Evolutionary conservation across 2,329 filamentous ascomycete species (phyloP).

Genomic region (Fusarium nodosum): DNA sequence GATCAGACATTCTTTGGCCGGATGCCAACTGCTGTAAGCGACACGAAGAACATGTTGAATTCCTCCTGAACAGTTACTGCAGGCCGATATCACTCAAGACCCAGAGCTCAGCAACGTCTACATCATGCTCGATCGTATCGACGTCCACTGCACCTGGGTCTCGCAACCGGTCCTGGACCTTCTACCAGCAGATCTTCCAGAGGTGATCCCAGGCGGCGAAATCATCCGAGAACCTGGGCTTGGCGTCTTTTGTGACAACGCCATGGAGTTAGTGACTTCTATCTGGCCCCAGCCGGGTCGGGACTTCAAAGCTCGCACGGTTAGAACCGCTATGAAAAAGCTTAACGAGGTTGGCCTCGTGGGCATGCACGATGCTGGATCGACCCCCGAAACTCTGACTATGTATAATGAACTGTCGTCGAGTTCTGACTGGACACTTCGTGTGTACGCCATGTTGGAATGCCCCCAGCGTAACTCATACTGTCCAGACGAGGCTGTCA

Average conservation of each 20-base stretch:
- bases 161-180: constrained; percentile 73
- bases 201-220: constrained; percentile 73
- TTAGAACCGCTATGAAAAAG: constrained; percentile 71
- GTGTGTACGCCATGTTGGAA: constrained; percentile 78
- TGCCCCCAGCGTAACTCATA: constrained; percentile 74
- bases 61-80: constrained; percentile 1
- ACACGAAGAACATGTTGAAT: neutral
- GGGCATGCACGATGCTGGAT: constrained; percentile 77
- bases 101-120: constrained; percentile 67
- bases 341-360: constrained; percentile 76
- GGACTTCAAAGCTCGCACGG: constrained; percentile 66
- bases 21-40: constrained; percentile 74
- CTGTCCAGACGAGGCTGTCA: constrained; percentile 66
- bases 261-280: constrained; percentile 72
- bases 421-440: constrained; percentile 67
- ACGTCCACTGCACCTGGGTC: constrained; percentile 79
- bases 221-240: constrained; percentile 71
- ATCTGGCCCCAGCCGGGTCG: constrained; percentile 69
- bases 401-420: constrained; percentile 67
- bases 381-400: constrained; percentile 65
- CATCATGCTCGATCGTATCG: constrained; percentile 78
- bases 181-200: constrained; percentile 65
- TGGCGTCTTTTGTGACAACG: constrained; percentile 81
- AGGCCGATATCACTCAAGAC: constrained; percentile 69
- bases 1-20: constrained; percentile 75